Conservation (phyloP, 1,284 basidiomycete genomes). For the Papiliotrema laurentii region DNA sequence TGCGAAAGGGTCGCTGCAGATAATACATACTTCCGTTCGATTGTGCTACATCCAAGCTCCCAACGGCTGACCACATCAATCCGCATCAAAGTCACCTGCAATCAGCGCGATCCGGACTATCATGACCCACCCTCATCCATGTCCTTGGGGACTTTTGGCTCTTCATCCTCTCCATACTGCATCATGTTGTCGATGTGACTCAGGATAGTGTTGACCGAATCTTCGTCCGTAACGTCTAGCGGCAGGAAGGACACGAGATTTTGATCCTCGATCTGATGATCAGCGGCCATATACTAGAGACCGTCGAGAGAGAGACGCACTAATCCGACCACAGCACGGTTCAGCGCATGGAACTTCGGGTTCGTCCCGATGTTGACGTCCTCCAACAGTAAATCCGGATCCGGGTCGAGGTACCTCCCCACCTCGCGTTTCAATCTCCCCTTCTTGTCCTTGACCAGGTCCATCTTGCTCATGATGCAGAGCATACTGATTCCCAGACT, state of each 20-base stretch:
- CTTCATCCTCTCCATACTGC: slow-evolving; percentile 93
- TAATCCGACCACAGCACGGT: slow-evolving; percentile 89
- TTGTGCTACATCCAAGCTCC: too few relatives aligned
- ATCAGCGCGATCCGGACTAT: slow-evolving; percentile 2
- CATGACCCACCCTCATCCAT: slow-evolving; percentile 77
- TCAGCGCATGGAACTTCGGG: slow-evolving; percentile 86
- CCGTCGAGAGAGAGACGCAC: slow-evolving; percentile 52
- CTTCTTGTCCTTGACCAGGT: slow-evolving; percentile 78
- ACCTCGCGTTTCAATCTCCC: slow-evolving; percentile 66
- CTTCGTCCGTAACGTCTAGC: slow-evolving; percentile 82
- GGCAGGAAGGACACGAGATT: slow-evolving; percentile 96
- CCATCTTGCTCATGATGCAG: slow-evolving; percentile 99
- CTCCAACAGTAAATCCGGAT: slow-evolving; percentile 80
- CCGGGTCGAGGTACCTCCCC: slow-evolving; percentile 91
- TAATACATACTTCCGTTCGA: too few relatives aligned
- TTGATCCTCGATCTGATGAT: slow-evolving; percentile 87
- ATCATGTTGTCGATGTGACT: slow-evolving; percentile 96
- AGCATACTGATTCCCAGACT: slow-evolving; percentile 95
- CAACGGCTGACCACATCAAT: neutral
- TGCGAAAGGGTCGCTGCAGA: too few relatives aligned
- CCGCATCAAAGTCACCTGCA: slow-evolving; percentile 19
- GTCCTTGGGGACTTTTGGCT: slow-evolving; percentile 78
- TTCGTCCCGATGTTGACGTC: slow-evolving; percentile 64
- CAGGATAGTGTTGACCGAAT: slow-evolving; percentile 83
- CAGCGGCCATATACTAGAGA: neutral